Percentiles rank a stretch among this genome's conserved stretches.
Conservation (phyloP, 106 monocot species). For the Ottelia alismoides region DNA sequence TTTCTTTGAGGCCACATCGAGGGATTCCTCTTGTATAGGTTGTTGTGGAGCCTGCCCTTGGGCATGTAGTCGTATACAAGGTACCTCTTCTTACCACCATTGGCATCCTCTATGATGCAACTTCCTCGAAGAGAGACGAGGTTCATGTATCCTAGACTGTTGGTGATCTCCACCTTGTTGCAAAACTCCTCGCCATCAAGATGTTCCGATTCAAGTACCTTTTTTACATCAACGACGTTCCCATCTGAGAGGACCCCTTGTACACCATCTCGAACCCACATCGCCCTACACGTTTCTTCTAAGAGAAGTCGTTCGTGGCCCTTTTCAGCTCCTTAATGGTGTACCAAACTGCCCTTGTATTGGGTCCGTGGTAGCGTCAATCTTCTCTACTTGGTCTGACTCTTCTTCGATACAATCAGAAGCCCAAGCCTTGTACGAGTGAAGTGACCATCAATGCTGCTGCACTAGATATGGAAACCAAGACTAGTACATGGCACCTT, state of each 20-base stretch:
- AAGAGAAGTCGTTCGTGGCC: conserved; percentile 7
- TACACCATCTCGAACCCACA: conserved; percentile 2
- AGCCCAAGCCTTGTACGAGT: background rate
- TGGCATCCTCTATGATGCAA: conserved; percentile 1
- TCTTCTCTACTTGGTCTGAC: background rate
- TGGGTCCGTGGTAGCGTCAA: conserved; percentile 36
- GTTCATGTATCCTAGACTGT: conserved; percentile 4
- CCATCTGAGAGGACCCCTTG: conserved; percentile 49
- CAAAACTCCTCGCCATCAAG: conserved; percentile 59
- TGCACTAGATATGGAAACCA: background rate
- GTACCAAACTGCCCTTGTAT: conserved; percentile 54
- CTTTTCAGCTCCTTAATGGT: conserved; percentile 4
- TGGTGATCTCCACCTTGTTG: conserved; percentile 17
- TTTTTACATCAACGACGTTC: conserved; percentile 51
- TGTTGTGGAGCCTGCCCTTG: background rate
- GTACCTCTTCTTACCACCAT: conserved; percentile 4
- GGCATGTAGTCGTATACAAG: conserved; percentile 13
- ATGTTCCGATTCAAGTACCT: conserved; percentile 44
- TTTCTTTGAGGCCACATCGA: background rate
- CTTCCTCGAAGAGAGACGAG: conserved; percentile 10
- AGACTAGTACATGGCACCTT: background rate
- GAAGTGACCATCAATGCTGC: background rate
- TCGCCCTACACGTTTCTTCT: conserved; percentile 4
- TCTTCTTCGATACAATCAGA: background rate
- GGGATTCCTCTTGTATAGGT: background rate